Conservation (phyloP, 352 stramenopile species). For the Phytopythium cucurbitacearum region DNA sequence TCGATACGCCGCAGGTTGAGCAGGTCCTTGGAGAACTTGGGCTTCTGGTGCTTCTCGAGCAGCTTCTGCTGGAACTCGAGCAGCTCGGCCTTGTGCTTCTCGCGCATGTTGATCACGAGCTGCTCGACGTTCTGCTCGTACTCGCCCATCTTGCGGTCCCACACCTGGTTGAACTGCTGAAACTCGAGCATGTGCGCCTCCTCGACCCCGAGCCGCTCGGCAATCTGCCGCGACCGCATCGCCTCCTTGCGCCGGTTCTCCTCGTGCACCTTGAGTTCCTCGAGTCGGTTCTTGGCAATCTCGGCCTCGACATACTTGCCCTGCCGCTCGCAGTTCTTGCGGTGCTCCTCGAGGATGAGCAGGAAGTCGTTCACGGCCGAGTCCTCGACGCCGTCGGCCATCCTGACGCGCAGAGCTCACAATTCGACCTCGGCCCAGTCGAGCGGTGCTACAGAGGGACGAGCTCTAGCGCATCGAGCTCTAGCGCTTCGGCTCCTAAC, state of each 20-base stretch:
- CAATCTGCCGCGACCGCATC: slow-evolving; percentile 94
- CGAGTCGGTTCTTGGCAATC: slow-evolving; percentile 94
- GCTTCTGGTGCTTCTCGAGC: slow-evolving; percentile 87
- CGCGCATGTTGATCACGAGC: slow-evolving; percentile 89
- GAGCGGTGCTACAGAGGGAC: slow-evolving; percentile 4
- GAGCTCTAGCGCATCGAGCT: neutral
- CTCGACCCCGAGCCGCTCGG: slow-evolving; percentile 92
- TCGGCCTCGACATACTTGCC: slow-evolving; percentile 97
- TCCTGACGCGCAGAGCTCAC: slow-evolving; percentile 7
- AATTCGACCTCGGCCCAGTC: neutral
- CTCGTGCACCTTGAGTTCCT: slow-evolving; percentile 96
- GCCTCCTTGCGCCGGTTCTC: slow-evolving; percentile 93
- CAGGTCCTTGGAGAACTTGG: slow-evolving; percentile 94
- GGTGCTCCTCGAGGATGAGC: slow-evolving; percentile 92
- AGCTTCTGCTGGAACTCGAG: slow-evolving; percentile 92
- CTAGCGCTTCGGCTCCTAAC: too few relatives aligned
- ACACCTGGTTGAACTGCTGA: slow-evolving; percentile 96
- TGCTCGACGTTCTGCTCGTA: slow-evolving; percentile 92
- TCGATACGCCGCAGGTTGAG: slow-evolving; percentile 93
- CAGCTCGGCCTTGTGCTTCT: slow-evolving; percentile 84
- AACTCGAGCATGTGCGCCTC: slow-evolving; percentile 98
- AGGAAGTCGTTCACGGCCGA: slow-evolving; percentile 85
- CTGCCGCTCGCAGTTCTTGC: slow-evolving; percentile 96
- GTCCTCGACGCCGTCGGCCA: slow-evolving; percentile 63
- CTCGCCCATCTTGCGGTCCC: slow-evolving; percentile 95